Percentiles rank a stretch among this genome's conserved stretches.
These are phyloP conservation scores for Syzygium malaccense DNA, from an alignment of 441 rosid genomes.

Conservation along the genomic window DNA sequence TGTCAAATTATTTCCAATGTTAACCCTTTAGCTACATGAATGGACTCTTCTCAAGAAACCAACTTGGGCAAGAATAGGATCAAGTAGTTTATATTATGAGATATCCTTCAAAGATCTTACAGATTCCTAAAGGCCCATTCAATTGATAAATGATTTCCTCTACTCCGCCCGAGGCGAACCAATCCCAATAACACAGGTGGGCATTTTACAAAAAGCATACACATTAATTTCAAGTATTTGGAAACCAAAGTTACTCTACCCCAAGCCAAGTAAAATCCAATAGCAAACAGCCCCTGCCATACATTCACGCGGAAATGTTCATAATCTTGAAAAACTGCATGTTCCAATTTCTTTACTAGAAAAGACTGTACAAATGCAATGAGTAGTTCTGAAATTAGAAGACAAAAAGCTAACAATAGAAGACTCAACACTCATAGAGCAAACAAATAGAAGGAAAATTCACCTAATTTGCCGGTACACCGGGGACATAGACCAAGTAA, in stretches of 20 bases:
- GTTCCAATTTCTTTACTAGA: neutral
- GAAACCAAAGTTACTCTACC: neutral
- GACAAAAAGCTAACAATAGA: neutral
- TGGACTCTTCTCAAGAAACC: neutral
- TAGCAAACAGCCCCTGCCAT: neutral
- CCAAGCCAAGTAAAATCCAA: neutral
- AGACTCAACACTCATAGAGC: neutral
- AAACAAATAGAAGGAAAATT: neutral
- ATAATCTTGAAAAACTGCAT: neutral
- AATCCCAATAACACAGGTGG: neutral
- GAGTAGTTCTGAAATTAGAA: neutral
- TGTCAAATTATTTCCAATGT: neutral
- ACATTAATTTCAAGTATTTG: neutral
- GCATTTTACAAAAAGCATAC: neutral
- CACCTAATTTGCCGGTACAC: neutral
- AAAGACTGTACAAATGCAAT: neutral
- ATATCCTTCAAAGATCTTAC: neutral
- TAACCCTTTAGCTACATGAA: neutral
- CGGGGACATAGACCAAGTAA: neutral
- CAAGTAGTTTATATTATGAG: neutral
- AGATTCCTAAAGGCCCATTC: neutral
- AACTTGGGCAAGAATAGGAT: neutral
- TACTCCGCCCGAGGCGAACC: neutral
- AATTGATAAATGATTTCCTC: neutral
- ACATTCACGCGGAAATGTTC: neutral